phyloP scores from a whole-genome alignment of 768 basidiomycete genomes.

The Tricholomella constricta region DNA sequence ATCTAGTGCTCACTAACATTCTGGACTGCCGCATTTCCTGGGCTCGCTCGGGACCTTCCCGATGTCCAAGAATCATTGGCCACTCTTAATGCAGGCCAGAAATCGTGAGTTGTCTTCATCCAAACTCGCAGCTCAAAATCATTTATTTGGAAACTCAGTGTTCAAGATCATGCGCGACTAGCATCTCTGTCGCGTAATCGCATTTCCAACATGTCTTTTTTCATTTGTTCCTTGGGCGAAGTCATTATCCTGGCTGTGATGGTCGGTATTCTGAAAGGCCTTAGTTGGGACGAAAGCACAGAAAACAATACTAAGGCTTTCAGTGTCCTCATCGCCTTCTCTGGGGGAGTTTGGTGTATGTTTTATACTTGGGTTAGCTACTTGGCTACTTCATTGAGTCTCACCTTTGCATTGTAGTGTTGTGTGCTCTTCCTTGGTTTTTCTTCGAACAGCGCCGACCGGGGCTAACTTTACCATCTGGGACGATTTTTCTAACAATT shows the following conservation, averaged over 20 bases:
- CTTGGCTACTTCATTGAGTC: too few relatives aligned
- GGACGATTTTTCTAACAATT: slow-evolving; percentile 57
- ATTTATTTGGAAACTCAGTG: slow-evolving; percentile 23
- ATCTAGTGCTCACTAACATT: slow-evolving; percentile 70
- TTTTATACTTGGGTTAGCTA: slow-evolving; percentile 13
- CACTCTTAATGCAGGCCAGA: slow-evolving; percentile 41
- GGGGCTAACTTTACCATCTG: slow-evolving; percentile 59
- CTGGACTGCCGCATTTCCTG: slow-evolving; percentile 84
- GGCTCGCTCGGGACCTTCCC: slow-evolving; percentile 68
- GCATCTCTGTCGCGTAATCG: slow-evolving; percentile 72
- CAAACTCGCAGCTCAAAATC: neutral
- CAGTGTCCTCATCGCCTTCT: slow-evolving; percentile 76
- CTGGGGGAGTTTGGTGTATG: slow-evolving; percentile 76
- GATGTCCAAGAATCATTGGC: slow-evolving; percentile 59
- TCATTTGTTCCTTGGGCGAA: slow-evolving; percentile 70
- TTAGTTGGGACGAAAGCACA: slow-evolving; percentile 59
- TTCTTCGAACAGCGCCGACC: slow-evolving; percentile 66
- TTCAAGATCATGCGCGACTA: slow-evolving; percentile 51
- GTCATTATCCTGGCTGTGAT: slow-evolving; percentile 69
- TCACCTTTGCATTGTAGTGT: slow-evolving; percentile 37
- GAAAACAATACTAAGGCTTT: slow-evolving; percentile 78
- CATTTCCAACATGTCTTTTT: slow-evolving; percentile 75
- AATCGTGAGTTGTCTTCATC: slow-evolving; percentile 40
- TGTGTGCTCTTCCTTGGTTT: slow-evolving; percentile 76
- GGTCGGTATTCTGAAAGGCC: slow-evolving; percentile 71